Evolutionary conservation across 148 eudicot genomes (phyloP), one percentile per base, ranked within the genome.

Genomic region (Spergularia marina): DNA sequence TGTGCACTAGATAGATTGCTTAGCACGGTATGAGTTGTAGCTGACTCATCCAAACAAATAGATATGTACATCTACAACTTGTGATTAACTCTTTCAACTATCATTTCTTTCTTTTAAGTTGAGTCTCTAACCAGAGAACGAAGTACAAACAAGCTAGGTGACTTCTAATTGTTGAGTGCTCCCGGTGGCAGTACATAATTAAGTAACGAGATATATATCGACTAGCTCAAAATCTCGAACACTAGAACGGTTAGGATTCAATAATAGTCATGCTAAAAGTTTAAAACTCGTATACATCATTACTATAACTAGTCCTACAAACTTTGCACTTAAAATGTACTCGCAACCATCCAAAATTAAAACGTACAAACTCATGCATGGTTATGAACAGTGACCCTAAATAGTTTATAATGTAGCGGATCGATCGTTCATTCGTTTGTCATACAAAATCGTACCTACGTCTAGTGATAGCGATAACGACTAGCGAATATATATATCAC

Each of bases 1-100:
- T 18, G 62, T 44, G 34, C 20, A 68, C 58, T 34, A 62, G 68
- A 71, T 34, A 6, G 47, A 41, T 56, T 71, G 23, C 57, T 64
- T 36, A 71, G 47, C 52, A 71, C 74, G 53, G 30, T 44, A 55
- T 56, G 63, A 36, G 64, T 71, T 56, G 74, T 18, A 16, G 64
- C 63, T 57, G 53, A 71, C 74, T 71, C 51, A 14, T 53, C 49
- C 23, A 15, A 49, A 21, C 36, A 21, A 47, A 69, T 10, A 23
- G 36, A 69, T 55, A 4, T 18, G 18, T 23, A 69, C 59, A 30
- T 30, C 36, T 23, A 69, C 59, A 55, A 55, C 59, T 55, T 55
- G 18, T 55, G 6, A 1, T 16, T 55, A 14, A 55, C n/a, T 16
- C 60, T 6, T 8, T 20, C 25, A 44, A 6, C 8, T 6, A 6